A percentile compares a stretch with the other conserved stretches of the same genome.
Evolutionary conservation across 768 basidiomycete genomes (phyloP).

Genomic region (Phylloporus sp.): DNA sequence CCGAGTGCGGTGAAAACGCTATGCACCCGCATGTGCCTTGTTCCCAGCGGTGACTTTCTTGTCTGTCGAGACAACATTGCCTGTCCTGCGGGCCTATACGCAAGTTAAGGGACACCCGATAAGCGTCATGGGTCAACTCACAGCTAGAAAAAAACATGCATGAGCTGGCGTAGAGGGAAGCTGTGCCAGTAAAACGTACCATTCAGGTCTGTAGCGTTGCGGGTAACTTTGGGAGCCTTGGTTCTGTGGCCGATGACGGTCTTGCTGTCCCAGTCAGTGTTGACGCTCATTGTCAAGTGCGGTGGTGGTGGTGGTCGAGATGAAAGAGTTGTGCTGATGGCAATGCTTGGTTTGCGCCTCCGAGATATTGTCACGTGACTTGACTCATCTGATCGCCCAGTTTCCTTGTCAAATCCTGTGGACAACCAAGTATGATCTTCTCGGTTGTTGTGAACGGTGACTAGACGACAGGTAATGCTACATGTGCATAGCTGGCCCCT

Average conservation of each 20-base stretch:
- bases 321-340: background rate
- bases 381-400: too few species aligned
- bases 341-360: background rate
- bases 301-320: slow-evolving; percentile 14
- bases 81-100: slow-evolving; percentile 65
- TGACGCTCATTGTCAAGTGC: slow-evolving; percentile 37
- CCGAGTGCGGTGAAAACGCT: background rate
- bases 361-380: background rate
- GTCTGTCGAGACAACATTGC: slow-evolving; percentile 77
- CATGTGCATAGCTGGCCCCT: too few species aligned
- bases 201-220: slow-evolving; percentile 56
- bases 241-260: slow-evolving; percentile 68
- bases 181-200: slow-evolving; percentile 28
- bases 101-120: slow-evolving; percentile 5
- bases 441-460: too few species aligned
- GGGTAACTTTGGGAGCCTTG: slow-evolving; percentile 59
- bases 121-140: slow-evolving; percentile 31
- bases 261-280: slow-evolving; percentile 68
- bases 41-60: slow-evolving; percentile 72
- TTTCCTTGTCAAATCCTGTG: too few species aligned
- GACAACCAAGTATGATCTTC: too few species aligned
- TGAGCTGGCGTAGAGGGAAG: slow-evolving; percentile 9
- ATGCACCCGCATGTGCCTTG: slow-evolving; percentile 71
- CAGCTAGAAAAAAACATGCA: slow-evolving; percentile 40
- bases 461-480: too few species aligned